Conservation (phyloP, 495 filamentous ascomycete genomes). For the Paragyromitra xinjiangensis region DNA sequence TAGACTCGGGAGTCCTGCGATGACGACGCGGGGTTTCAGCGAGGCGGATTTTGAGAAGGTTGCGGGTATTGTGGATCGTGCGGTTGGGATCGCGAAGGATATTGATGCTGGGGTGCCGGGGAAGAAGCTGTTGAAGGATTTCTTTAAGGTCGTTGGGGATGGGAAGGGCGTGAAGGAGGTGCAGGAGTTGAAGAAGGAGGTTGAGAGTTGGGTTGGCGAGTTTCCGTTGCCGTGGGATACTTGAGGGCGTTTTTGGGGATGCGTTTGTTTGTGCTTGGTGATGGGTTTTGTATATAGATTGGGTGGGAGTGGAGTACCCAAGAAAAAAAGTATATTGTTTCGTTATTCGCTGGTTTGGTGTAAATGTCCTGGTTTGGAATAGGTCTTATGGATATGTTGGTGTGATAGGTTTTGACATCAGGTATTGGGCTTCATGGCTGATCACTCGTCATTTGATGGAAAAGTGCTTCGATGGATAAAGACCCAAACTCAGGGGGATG, state of each 20-base stretch:
- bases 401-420: too few species aligned
- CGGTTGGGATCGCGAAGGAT: conserved; percentile 82
- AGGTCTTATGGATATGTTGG: neutral
- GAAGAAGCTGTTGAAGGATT: conserved; percentile 87
- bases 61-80: conserved; percentile 91
- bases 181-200: conserved; percentile 83
- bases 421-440: too few species aligned
- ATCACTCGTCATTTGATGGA: too few species aligned
- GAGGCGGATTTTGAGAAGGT: conserved; percentile 89
- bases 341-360: neutral
- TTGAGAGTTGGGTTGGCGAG: conserved; percentile 93
- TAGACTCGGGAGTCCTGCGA: conserved; percentile 91
- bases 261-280: neutral
- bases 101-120: conserved; percentile 81
- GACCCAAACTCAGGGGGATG: too few species aligned
- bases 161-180: conserved; percentile 87
- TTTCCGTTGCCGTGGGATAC: conserved; percentile 84
- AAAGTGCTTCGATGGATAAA: too few species aligned
- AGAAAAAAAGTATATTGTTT: neutral
- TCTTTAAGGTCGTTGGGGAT: conserved; percentile 80
- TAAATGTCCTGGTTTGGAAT: neutral
- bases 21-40: conserved; percentile 93
- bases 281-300: neutral
- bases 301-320: neutral
- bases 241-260: neutral